Base-by-base conservation (phyloP, 31 red algal species). In the Endocladia muricata region DNA sequence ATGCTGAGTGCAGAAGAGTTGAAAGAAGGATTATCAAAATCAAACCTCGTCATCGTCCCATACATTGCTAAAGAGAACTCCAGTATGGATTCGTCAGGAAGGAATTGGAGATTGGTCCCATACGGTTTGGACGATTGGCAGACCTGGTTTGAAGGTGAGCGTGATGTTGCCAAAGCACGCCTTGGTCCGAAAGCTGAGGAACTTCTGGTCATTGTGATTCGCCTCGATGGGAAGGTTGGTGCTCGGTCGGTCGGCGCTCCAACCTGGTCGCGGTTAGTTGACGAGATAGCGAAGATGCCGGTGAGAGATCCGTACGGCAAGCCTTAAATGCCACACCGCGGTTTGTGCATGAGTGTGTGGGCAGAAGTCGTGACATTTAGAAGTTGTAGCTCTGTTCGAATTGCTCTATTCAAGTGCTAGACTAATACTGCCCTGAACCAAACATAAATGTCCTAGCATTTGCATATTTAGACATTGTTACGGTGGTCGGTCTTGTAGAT, bases 171-270 rank as follows among this genome's bases (percentile, higher is more conserved):
- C 1, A 68, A 58, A 61, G 59, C 68, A 36, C 51, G 73, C 3
- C 28, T 73, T 15, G 73, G 55, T 22, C 15, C 21, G 8, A 74
- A 79, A 7, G 61, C 25, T 1, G 54, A 75, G 54, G 62, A 88
- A 49, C 61, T 87, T 23, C 52, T 93, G 0, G 90, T 93, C 9
- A 30, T 93, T 7, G 52, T 86, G 40, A 56, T 84, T 31, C 35
- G 76, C 37, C 58, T 84, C 8, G 76, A 93, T 48, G 90, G 90
- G 15, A 86, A 80, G 35, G 90, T 93, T 49, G 82, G 82, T 2
- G 76, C 70, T 28, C 61, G 90, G 3, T 85, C 89, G 25, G 60
- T 82, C 21, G 82, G 82, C 25, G 32, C 56, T 22, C 89, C 82
- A 0, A 32, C 63, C 9, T 92, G 89, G 89, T 33, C 49, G 7